Evolutionary conservation across 2,329 filamentous ascomycete species (phyloP).

Genomic region (Arthrinium phaeospermum): DNA sequence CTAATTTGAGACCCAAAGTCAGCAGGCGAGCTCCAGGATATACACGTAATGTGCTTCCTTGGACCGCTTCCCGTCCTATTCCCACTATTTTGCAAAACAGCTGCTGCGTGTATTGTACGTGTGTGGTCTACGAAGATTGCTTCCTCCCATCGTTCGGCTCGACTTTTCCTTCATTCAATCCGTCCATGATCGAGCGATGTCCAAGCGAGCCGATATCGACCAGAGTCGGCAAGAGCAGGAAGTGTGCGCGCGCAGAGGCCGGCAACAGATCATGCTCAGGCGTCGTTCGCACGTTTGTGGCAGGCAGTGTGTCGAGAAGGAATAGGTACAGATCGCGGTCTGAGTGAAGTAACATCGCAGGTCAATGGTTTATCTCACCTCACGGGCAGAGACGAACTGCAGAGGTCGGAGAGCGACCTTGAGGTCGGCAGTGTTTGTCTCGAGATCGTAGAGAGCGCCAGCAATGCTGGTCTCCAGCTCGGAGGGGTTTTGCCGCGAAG

Average conservation of each 20-base stretch:
- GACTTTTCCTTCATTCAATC: constrained; percentile 22
- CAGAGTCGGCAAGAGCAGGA: constrained; percentile 11
- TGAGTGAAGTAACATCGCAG: background rate
- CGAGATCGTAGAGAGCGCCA: constrained; percentile 96
- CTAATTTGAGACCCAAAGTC: constrained; percentile 74
- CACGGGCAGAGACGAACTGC: constrained; percentile 98
- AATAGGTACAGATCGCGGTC: constrained; percentile 37
- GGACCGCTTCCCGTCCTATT: constrained; percentile 80
- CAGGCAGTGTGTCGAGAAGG: constrained; percentile 26
- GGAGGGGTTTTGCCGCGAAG: constrained; percentile 92
- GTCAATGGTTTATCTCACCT: constrained; percentile 74
- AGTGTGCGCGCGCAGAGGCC: background rate
- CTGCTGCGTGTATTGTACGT: constrained; percentile 30
- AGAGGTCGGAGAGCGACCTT: constrained; percentile 94
- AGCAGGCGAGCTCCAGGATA: constrained; percentile 78
- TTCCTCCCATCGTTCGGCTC: constrained; percentile 29
- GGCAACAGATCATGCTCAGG: constrained; percentile 7
- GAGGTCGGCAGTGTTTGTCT: constrained; percentile 99
- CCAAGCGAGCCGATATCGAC: constrained; percentile 16
- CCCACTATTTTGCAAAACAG: constrained; percentile 47
- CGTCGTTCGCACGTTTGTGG: constrained; percentile 7
- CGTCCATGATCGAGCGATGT: constrained; percentile 17
- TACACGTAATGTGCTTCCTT: constrained; percentile 55
- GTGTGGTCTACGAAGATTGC: constrained; percentile 26
- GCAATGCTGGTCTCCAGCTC: constrained; percentile 98